phyloP scores from a whole-genome alignment of 805 yeast species.

The Nakazawaea pomicola region DNA sequence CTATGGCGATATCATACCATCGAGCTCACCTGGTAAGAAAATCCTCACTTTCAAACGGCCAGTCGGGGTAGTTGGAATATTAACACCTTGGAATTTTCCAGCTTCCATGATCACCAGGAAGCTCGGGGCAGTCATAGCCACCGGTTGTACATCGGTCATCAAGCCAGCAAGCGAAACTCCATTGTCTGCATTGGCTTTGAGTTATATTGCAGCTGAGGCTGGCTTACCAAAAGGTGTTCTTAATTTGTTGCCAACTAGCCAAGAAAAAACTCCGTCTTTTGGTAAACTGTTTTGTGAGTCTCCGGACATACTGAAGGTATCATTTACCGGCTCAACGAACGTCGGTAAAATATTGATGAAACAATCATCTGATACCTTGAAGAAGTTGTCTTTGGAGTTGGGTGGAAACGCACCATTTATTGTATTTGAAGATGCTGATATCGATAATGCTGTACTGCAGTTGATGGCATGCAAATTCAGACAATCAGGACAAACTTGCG shows the following conservation, averaged over 20 bases:
- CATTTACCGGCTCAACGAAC: conserved; percentile 76
- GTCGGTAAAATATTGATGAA: conserved; percentile 65
- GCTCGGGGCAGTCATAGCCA: conserved; percentile 72
- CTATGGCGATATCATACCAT: conserved; percentile 62
- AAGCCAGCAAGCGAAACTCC: conserved; percentile 82
- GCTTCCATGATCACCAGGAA: conserved; percentile 73
- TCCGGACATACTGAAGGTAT: conserved; percentile 54
- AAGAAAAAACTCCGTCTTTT: conserved; percentile 34
- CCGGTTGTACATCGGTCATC: conserved; percentile 73
- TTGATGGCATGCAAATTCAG: conserved; percentile 66
- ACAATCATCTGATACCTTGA: conserved; percentile 57
- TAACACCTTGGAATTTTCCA: conserved; percentile 87
- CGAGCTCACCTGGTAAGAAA: conserved; percentile 41
- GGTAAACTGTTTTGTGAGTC: conserved; percentile 58
- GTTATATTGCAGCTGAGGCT: conserved; percentile 54
- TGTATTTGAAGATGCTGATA: conserved; percentile 67
- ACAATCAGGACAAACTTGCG: conserved; percentile 79
- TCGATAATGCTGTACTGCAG: conserved; percentile 62
- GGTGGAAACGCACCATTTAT: conserved; percentile 83
- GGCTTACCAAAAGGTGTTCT: conserved; percentile 70
- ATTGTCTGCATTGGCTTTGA: conserved; percentile 64
- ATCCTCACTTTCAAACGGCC: conserved; percentile 65
- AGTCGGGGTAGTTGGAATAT: conserved; percentile 74
- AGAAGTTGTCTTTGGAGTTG: conserved; percentile 67
- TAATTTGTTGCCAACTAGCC: conserved; percentile 53